These are phyloP conservation scores for Omphalotus guepiniiformis DNA, from an alignment of 768 basidiomycete species.

Conservation along the genomic window DNA sequence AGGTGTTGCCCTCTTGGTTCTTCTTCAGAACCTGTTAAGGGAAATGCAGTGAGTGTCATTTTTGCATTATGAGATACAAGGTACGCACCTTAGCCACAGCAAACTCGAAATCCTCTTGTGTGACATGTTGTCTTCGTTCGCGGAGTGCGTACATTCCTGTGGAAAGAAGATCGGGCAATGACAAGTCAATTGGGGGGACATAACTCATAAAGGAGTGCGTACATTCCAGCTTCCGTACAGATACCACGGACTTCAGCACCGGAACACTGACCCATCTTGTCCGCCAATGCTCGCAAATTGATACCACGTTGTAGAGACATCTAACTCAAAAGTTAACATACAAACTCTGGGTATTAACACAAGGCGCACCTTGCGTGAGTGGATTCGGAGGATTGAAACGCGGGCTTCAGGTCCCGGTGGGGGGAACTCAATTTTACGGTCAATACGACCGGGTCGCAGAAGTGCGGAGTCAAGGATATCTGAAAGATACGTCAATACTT, in stretches of 20 bases:
- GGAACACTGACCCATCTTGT: slow-evolving; percentile 84
- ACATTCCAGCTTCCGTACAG: slow-evolving; percentile 90
- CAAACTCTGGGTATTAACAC: neutral
- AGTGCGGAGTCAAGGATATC: slow-evolving; percentile 77
- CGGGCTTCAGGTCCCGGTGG: slow-evolving; percentile 55
- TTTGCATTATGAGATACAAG: slow-evolving; percentile 5
- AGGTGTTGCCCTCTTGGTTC: slow-evolving; percentile 93
- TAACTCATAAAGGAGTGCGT: neutral
- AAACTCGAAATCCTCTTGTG: slow-evolving; percentile 98
- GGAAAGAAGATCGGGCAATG: neutral
- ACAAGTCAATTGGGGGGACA: no score
- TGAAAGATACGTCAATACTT: slow-evolving; percentile 16
- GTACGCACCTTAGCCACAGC: slow-evolving; percentile 84
- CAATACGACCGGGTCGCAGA: slow-evolving; percentile 73
- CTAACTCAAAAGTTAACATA: neutral
- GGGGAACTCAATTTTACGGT: slow-evolving; percentile 96
- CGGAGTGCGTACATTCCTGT: slow-evolving; percentile 92
- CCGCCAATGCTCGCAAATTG: slow-evolving; percentile 91
- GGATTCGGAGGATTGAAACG: slow-evolving; percentile 66
- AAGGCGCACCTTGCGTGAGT: slow-evolving; percentile 77
- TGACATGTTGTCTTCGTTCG: slow-evolving; percentile 94
- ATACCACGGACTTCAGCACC: slow-evolving; percentile 98
- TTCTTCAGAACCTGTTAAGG: slow-evolving; percentile 84
- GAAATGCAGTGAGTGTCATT: neutral
- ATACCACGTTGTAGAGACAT: slow-evolving; percentile 93